phyloP scores from a whole-genome alignment of 208 protist genomes.

The Cochliopodium minus region DNA sequence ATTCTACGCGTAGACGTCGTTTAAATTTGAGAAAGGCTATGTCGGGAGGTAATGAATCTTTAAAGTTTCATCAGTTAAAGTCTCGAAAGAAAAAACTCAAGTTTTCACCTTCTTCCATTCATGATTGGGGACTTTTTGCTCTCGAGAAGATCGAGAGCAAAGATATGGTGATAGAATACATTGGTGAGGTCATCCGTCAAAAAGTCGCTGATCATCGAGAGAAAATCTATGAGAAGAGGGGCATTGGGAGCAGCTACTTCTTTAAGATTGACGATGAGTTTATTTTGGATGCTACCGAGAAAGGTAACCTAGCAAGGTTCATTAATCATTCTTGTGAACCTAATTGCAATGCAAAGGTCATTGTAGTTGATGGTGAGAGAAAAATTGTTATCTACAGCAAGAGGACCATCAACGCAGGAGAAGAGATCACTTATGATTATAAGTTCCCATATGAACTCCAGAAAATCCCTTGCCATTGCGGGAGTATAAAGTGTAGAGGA shows the following conservation, averaged over 20 bases:
- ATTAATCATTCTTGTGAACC: constrained; percentile 68
- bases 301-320: constrained; percentile 51
- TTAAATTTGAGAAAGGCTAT: no score
- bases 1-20: no score
- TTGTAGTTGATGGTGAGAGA: constrained; percentile 28
- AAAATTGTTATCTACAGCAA: constrained; percentile 49
- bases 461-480: constrained; percentile 50
- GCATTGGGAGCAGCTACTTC: constrained; percentile 45
- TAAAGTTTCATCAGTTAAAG: constrained; percentile 23
- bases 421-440: constrained; percentile 56
- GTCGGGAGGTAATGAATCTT: no score
- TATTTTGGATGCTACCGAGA: constrained; percentile 55
- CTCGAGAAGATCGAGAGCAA: constrained; percentile 33
- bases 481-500: constrained; percentile 21
- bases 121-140: constrained; percentile 46
- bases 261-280: constrained; percentile 42
- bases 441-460: constrained; percentile 43
- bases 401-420: constrained; percentile 32
- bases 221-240: constrained; percentile 31
- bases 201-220: constrained; percentile 37
- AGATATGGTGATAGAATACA: constrained; percentile 48
- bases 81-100: constrained; percentile 33
- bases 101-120: constrained; percentile 37
- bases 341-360: constrained; percentile 46
- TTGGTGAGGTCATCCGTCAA: constrained; percentile 32